Evolutionary conservation across 257 asterid species (phyloP).

Genomic region (Solanum neorickii): DNA sequence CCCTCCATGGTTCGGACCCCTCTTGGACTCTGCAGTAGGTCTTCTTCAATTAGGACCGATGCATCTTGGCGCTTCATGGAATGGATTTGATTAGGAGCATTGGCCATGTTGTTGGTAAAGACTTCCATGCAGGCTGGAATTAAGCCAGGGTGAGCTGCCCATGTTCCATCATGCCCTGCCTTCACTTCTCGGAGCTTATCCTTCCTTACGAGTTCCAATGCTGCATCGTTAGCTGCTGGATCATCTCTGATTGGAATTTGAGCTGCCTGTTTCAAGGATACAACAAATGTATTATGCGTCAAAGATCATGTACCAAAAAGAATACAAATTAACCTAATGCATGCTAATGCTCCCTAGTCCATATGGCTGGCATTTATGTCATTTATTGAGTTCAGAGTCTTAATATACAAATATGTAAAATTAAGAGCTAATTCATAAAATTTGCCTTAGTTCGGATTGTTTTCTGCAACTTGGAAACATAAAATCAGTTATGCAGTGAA

Average conservation of each 20-base stretch:
- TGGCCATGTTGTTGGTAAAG: slow-evolving; percentile 46
- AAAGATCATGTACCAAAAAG: not conserved
- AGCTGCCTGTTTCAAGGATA: slow-evolving; percentile 54
- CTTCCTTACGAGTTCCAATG: slow-evolving; percentile 59
- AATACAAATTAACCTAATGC: not conserved
- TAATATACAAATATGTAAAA: not conserved
- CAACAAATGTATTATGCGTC: not conserved
- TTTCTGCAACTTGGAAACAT: not conserved
- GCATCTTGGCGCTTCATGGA: slow-evolving; percentile 59
- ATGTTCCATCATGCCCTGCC: slow-evolving; percentile 97
- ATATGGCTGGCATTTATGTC: not conserved
- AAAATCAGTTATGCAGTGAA: not conserved
- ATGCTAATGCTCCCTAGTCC: not conserved
- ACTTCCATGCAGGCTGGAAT: slow-evolving; percentile 64
- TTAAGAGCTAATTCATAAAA: not conserved
- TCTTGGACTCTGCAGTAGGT: slow-evolving; percentile 61
- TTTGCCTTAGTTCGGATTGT: not conserved
- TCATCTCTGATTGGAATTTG: slow-evolving; percentile 89
- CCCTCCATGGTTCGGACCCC: slow-evolving; percentile 87
- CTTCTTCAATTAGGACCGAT: slow-evolving; percentile 34
- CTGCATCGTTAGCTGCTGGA: slow-evolving; percentile 73
- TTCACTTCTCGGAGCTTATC: slow-evolving; percentile 75
- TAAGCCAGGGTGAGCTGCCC: slow-evolving; percentile 99
- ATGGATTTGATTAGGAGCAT: slow-evolving; percentile 52
- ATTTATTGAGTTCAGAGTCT: not conserved